These are phyloP conservation scores for Thermothelomyces thermophilus DNA, from an alignment of 2,329 filamentous ascomycete genomes.

Conservation along the genomic window DNA sequence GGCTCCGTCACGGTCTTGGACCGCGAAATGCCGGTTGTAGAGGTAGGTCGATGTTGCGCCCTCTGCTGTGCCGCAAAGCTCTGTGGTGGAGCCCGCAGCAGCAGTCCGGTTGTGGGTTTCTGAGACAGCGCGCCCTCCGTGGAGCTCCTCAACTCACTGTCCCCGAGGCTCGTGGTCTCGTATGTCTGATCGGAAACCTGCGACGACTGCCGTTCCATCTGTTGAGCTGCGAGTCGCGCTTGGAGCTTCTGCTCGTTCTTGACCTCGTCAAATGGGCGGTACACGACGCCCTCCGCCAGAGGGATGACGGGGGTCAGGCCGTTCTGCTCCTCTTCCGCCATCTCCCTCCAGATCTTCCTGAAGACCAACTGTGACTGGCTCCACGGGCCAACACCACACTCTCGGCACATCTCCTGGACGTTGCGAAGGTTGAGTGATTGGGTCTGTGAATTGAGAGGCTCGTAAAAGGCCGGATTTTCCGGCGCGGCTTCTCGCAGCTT, in stretches of 20 bases:
- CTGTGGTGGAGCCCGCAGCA: constrained; percentile 51
- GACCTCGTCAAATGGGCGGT: constrained; percentile 57
- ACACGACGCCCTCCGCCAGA: constrained; percentile 55
- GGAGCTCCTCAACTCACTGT: constrained; percentile 27
- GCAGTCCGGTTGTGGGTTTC: constrained; percentile 35
- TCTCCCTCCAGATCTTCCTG: constrained; percentile 58
- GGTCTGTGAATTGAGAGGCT: constrained; percentile 39
- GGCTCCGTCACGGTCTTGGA: constrained; percentile 31
- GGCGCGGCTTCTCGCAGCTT: constrained; percentile 53
- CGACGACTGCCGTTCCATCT: constrained; percentile 12
- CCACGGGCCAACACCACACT: constrained; percentile 55
- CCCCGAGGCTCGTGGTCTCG: constrained; percentile 27
- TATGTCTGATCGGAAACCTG: constrained; percentile 25
- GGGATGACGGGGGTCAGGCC: constrained; percentile 59
- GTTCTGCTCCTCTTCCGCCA: constrained; percentile 61
- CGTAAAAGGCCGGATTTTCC: constrained; percentile 52
- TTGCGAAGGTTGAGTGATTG: constrained; percentile 44
- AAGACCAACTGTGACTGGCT: constrained; percentile 40
- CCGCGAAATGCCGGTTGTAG: constrained; percentile 26
- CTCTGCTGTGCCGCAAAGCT: constrained; percentile 62
- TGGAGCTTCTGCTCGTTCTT: constrained; percentile 45
- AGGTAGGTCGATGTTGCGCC: constrained; percentile 45
- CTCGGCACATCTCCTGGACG: constrained; percentile 50
- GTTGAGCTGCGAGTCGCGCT: constrained; percentile 23
- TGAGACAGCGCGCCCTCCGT: constrained; percentile 26